phyloP scores from a whole-genome alignment of 768 basidiomycete species.

The Mrakia frigida region DNA sequence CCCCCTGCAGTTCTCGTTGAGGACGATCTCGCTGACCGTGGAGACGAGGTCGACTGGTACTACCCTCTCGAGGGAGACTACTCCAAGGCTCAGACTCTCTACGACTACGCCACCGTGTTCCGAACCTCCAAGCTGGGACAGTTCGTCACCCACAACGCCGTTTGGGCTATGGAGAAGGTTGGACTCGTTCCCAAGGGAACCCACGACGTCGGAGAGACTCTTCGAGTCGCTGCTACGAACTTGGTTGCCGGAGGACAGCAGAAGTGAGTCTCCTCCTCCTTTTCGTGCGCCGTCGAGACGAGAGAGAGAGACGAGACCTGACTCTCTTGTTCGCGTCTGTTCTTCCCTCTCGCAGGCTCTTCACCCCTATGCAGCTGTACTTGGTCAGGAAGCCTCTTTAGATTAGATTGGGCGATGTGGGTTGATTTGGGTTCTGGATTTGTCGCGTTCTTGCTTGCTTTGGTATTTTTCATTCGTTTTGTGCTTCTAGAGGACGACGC shows the following conservation, averaged over 20 bases:
- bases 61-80: constrained; percentile 95
- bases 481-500: no score
- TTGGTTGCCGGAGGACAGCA: constrained; percentile 78
- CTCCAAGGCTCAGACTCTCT: constrained; percentile 81
- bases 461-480: background rate
- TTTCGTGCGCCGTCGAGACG: no score
- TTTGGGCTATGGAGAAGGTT: constrained; percentile 70
- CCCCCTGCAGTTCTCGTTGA: constrained; percentile 28
- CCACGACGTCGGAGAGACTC: constrained; percentile 75
- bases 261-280: constrained; percentile 51
- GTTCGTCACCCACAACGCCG: constrained; percentile 71
- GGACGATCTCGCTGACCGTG: constrained; percentile 31
- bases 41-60: constrained; percentile 66
- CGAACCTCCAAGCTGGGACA: constrained; percentile 76
- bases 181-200: constrained; percentile 89
- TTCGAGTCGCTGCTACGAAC: constrained; percentile 73
- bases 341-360: constrained; percentile 13
- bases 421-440: background rate
- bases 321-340: background rate
- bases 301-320: background rate
- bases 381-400: constrained; percentile 30
- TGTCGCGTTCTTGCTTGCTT: background rate
- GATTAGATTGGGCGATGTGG: background rate
- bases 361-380: constrained; percentile 25
- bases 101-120: constrained; percentile 68